Conservation (phyloP, 106 monocot species). For the Dactylorhiza incarnata region DNA sequence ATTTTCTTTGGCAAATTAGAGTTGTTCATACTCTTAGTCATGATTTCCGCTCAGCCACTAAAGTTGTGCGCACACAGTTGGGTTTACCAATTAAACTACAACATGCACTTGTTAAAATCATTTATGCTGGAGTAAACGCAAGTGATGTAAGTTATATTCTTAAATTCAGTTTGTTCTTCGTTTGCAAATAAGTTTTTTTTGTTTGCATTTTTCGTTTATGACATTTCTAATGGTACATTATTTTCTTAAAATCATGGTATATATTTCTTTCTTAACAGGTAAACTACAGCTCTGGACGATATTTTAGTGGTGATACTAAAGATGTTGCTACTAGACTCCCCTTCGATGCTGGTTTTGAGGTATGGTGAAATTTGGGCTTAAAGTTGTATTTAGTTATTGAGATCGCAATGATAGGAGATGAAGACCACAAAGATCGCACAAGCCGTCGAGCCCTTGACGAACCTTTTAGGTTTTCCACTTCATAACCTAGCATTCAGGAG, state of each 20-base stretch:
- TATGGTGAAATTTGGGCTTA: constrained; percentile 14
- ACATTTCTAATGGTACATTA: neutral
- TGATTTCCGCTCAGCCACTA: constrained; percentile 80
- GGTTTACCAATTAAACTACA: constrained; percentile 57
- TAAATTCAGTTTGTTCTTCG: constrained; percentile 4
- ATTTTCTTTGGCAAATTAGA: constrained; percentile 23
- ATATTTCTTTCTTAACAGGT: constrained; percentile 41
- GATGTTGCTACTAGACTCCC: constrained; percentile 53
- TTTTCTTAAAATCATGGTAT: neutral
- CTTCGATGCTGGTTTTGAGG: constrained; percentile 99
- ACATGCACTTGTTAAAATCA: constrained; percentile 81
- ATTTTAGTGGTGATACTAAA: constrained; percentile 49
- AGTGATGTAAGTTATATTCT: constrained; percentile 79
- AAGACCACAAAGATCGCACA: too few species aligned
- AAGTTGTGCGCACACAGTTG: constrained; percentile 43
- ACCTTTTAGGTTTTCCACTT: too few species aligned
- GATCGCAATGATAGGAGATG: too few species aligned
- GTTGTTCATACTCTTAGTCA: constrained; percentile 75
- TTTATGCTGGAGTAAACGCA: constrained; percentile 98
- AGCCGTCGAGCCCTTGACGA: too few species aligned
- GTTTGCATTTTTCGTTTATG: neutral
- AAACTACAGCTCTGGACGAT: constrained; percentile 94
- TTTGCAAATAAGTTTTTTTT: neutral
- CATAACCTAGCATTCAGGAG: too few species aligned
- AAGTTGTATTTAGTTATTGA: neutral